These are phyloP conservation scores for Scleromitrula shiraiana DNA, from an alignment of 2,329 filamentous ascomycete genomes.

Conservation along the genomic window DNA sequence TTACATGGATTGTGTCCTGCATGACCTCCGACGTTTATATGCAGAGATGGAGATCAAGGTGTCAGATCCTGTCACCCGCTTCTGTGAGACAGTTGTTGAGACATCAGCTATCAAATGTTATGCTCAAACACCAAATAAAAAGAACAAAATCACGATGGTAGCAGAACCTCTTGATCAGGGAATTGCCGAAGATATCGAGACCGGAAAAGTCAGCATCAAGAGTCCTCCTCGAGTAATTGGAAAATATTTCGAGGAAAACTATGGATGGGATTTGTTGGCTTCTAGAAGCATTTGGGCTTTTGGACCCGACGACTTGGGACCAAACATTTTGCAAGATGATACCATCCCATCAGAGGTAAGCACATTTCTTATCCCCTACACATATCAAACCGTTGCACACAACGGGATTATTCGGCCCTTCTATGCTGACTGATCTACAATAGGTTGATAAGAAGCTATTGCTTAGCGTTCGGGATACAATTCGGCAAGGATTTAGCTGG, in stretches of 20 bases:
- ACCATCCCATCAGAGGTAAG: conserved; percentile 79
- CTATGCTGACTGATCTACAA: conserved; percentile 22
- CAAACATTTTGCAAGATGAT: conserved; percentile 95
- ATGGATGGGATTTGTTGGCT: conserved; percentile 93
- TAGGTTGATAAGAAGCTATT: conserved; percentile 87
- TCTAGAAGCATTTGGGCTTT: conserved; percentile 98
- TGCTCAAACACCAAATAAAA: conserved; percentile 95
- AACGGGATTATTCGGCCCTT: conserved; percentile 19
- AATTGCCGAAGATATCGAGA: conserved; percentile 91
- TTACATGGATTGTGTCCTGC: conserved; percentile 99
- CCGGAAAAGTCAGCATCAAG: conserved; percentile 80
- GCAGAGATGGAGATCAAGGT: conserved; percentile 99
- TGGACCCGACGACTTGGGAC: conserved; percentile 87
- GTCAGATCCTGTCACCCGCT: conserved; percentile 92
- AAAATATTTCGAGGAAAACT: conserved; percentile 94
- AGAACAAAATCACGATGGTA: conserved; percentile 98
- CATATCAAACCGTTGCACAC: conserved; percentile 1
- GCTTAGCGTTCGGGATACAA: conserved; percentile 79
- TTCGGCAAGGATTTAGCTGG: conserved; percentile 96
- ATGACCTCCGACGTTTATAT: conserved; percentile 87
- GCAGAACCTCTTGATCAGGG: conserved; percentile 93
- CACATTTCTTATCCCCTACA: conserved; percentile 15
- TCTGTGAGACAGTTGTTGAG: conserved; percentile 96
- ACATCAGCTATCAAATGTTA: conserved; percentile 98
- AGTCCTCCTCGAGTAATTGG: conserved; percentile 89